These are phyloP conservation scores for Dactylonectria estremocensis DNA, from an alignment of 2,329 filamentous ascomycete species.

Conservation along the genomic window DNA sequence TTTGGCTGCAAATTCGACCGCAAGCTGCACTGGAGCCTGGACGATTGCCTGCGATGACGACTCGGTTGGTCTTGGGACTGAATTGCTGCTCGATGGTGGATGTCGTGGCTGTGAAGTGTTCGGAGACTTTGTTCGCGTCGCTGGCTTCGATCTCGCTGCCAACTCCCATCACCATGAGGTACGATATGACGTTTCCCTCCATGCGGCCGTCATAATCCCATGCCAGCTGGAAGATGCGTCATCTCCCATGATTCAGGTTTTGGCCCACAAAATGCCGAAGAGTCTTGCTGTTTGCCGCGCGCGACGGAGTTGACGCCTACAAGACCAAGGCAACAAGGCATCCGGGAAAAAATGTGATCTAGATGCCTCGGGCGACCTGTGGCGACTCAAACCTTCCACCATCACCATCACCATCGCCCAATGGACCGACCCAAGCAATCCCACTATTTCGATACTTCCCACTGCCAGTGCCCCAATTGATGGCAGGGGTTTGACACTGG, in stretches of 20 bases:
- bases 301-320: conserved; percentile 7
- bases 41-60: not conserved
- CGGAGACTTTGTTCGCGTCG: not conserved
- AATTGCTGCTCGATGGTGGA: not conserved
- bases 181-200: no score
- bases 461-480: not conserved
- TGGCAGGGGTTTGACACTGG: conserved; percentile 6
- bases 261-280: conserved; percentile 5
- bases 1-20: not conserved
- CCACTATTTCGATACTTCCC: not conserved
- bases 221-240: not conserved
- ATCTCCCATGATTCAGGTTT: not conserved
- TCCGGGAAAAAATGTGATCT: conserved; percentile 12
- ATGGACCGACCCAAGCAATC: not conserved
- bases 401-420: not conserved
- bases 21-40: not conserved
- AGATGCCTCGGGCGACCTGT: conserved; percentile 23
- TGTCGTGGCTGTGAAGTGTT: not conserved
- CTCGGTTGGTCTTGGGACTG: not conserved
- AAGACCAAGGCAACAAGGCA: conserved; percentile 30
- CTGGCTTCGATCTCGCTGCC: not conserved
- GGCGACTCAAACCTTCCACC: conserved; percentile 4
- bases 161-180: not conserved
- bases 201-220: not conserved
- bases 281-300: conserved; percentile 2